A percentile compares a stretch with the other conserved stretches of the same genome.
Conservation (phyloP, 805 yeast species). For the Novakomyces olei region DNA sequence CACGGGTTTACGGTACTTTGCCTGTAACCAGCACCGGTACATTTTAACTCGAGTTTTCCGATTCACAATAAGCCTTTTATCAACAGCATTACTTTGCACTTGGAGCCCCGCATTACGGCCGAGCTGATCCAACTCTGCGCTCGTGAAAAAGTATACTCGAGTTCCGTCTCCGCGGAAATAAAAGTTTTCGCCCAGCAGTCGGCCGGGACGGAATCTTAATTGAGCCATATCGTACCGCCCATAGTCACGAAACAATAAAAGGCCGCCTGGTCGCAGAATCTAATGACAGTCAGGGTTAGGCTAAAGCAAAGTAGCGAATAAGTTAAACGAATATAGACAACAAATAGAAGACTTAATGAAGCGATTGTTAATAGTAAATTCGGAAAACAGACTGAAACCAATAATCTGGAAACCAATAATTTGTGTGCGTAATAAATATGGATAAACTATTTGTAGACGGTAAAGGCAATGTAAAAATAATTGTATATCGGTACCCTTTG, state of each 20-base stretch:
- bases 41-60: constrained; percentile 79
- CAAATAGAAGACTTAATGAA: no score
- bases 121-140: constrained; percentile 62
- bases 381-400: no score
- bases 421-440: no score
- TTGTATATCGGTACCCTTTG: no score
- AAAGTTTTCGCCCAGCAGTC: constrained; percentile 75
- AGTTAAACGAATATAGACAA: no score
- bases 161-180: constrained; percentile 97
- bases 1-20: constrained; percentile 35
- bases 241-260: constrained; percentile 73
- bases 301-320: no score
- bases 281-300: no score
- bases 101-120: constrained; percentile 38
- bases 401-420: no score
- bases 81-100: constrained; percentile 68
- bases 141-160: constrained; percentile 88
- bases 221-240: constrained; percentile 94
- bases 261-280: constrained; percentile 87
- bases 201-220: constrained; percentile 70
- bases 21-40: constrained; percentile 96
- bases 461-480: no score
- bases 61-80: constrained; percentile 73
- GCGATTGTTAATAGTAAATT: no score
- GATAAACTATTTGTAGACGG: no score